Evolutionary conservation across 2,329 filamentous ascomycete genomes (phyloP).

Genomic region (Raffaelea albimanens): DNA sequence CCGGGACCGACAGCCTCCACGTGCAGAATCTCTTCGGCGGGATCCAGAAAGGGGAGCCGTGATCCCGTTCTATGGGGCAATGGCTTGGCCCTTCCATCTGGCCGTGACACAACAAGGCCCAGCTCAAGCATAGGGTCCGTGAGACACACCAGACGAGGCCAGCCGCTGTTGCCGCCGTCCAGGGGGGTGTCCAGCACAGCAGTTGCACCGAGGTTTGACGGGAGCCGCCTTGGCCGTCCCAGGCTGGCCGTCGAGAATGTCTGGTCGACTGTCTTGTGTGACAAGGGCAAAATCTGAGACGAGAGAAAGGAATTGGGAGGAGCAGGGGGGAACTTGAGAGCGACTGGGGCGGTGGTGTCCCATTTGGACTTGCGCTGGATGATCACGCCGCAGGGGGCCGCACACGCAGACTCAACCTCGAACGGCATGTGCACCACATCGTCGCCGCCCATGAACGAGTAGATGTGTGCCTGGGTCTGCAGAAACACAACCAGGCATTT

Average conservation of each 20-base stretch:
- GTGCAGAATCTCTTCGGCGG: conserved; percentile 75
- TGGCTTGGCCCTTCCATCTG: conserved; percentile 33
- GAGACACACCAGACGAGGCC: conserved; percentile 72
- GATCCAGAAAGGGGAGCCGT: conserved; percentile 59
- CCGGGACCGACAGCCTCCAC: conserved; percentile 48
- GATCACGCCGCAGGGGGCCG: conserved; percentile 73
- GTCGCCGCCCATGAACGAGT: conserved; percentile 78
- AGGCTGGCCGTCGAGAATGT: conserved; percentile 49
- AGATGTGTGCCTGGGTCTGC: conserved; percentile 86
- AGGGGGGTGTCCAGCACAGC: conserved; percentile 47
- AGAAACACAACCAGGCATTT: conserved; percentile 83
- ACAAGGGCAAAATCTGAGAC: conserved; percentile 49
- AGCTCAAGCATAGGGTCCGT: conserved; percentile 81
- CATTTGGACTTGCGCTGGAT: conserved; percentile 67
- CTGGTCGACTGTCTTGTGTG: conserved; percentile 36
- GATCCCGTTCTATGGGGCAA: no score
- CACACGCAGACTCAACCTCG: conserved; percentile 79
- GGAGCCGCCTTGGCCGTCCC: conserved; percentile 45
- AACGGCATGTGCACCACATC: conserved; percentile 92
- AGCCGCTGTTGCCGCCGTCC: conserved; percentile 46
- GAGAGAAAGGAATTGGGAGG: conserved; percentile 79
- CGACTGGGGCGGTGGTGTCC: conserved; percentile 39
- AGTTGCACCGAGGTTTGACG: conserved; percentile 41
- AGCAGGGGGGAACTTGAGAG: conserved; percentile 49
- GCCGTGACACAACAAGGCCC: conserved; percentile 64